Evolutionary conservation across 2,329 filamentous ascomycete genomes (phyloP).

Genomic region (Apiospora pterosperma): DNA sequence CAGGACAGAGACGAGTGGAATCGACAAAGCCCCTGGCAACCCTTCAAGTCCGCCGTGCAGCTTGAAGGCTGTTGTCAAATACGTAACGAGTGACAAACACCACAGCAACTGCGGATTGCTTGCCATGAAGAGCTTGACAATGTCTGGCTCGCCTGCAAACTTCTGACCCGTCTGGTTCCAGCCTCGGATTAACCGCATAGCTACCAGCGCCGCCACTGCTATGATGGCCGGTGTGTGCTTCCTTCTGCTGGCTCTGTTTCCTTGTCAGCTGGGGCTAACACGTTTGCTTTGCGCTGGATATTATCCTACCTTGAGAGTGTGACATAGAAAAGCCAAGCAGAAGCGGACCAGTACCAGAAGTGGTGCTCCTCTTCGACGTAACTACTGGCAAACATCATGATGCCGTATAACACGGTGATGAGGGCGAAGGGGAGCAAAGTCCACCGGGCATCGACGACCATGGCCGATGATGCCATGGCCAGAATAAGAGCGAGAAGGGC

Average conservation of each 20-base stretch:
- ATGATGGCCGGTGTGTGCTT: neutral
- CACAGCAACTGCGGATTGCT: slow-evolving; percentile 68
- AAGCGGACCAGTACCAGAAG: slow-evolving; percentile 92
- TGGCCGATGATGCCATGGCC: slow-evolving; percentile 36
- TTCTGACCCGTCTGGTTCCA: slow-evolving; percentile 99
- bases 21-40: slow-evolving; percentile 33
- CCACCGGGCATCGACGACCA: slow-evolving; percentile 18
- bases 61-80: slow-evolving; percentile 55
- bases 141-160: slow-evolving; percentile 84
- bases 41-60: slow-evolving; percentile 39
- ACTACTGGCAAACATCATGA: slow-evolving; percentile 97
- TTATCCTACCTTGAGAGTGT: slow-evolving; percentile 39
- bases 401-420: slow-evolving; percentile 62
- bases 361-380: slow-evolving; percentile 98
- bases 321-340: slow-evolving; percentile 63
- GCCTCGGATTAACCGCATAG: slow-evolving; percentile 65
- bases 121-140: slow-evolving; percentile 69
- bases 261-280: neutral
- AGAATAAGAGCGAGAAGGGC: slow-evolving; percentile 34
- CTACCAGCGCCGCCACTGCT: slow-evolving; percentile 47
- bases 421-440: slow-evolving; percentile 41
- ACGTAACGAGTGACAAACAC: slow-evolving; percentile 66
- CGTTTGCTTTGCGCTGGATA: neutral
- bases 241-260: neutral
- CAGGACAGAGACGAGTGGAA: slow-evolving; percentile 39